Base-by-base conservation (phyloP, 306 rosid genomes). In the Castanea mollissima region DNA sequence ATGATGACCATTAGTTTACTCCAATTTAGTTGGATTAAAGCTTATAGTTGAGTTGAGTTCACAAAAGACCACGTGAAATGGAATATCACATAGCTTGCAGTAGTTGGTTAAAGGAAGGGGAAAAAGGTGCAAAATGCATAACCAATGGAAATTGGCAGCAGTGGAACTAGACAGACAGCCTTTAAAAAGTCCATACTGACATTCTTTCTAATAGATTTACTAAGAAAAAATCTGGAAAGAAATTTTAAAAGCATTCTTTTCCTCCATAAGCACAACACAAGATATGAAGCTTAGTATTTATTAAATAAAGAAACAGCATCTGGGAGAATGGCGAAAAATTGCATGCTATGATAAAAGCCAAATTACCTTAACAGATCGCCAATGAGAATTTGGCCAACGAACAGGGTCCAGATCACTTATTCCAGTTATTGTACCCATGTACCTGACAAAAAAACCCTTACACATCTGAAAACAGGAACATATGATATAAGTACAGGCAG, bases 401-500 rank as follows among this genome's bases (percentile, higher is more conserved):
- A 84, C 92, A 81, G 94, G 82, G 83, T 93, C 97, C 85, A 91
- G 74, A 73, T 93, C 97, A 83, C 91, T 79, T 88, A 91, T 89
- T 76, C 96, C 93, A 77, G 97, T 91, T 83, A 93, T 93, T 0
- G 97, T 93, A 80, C 97, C 97, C 96, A 91, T 93, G 90, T 89
- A 93, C 92, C 97, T 93, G 83, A 81, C 55, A 77, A 35, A 71
- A 55, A 49, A 76, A 68, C 15, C 49, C 25, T 67, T 19, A 67
- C 52, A 35, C 51, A 18, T 35, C 52, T 34, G 51, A 35, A 67
- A 11, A 34, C 51, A 27, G 9, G 18, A 12, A 34, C 71, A 67
- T 16, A 34, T 67, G 44, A 32, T 25, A 70, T 76, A 55, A 64
- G 65, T 74, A 64, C 56, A 78, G 41, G 78, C 34, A 70, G 68